Base-by-base conservation (phyloP, 2,329 filamentous ascomycete genomes). In the Aspergillus pseudoviridinutans region DNA sequence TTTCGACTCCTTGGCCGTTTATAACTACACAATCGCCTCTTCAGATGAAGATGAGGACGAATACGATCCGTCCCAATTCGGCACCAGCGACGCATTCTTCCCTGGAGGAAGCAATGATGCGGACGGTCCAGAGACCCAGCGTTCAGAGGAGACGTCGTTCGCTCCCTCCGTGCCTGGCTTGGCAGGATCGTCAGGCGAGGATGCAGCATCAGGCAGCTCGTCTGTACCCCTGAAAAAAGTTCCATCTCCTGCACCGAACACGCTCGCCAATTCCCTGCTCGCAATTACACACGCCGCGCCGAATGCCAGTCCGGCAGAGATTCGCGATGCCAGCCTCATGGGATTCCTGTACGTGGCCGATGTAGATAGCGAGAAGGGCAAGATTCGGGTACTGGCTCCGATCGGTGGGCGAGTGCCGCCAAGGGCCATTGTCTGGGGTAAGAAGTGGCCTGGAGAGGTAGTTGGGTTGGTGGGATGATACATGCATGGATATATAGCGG, bases 291-390 rank as follows among this genome's bases (percentile, higher is more conserved):
- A 92, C 69, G 91, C 89, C 49, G 82, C 84, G 2, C 75, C 84
- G 0, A 86, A 84, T 50, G 91, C 94, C 59, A 78, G 83, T 0
- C 83, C 88, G 6, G 86, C 90, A 50, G 83, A 85, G 1, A 87
- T 97, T 49, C 84, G 91, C 12, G 88, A 92, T 65, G 87, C 92
- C 7, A 89, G 88, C 56, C 87, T 97, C 29, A 89, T 95, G 83
- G 94, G 94, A 0, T 99, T 96, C 69, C 83, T 97, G 29, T 97
- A 96, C 68, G 89, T 97, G 17, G 88, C 91, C 0, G 91, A 96
- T 60, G 91, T 97, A 3, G 92, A 99, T 68, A 89, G 91, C 69
- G 87, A 89, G 65, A 89, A 89, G 73, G 86, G 86, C 64, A 89
- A 90, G 71, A 80, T 97, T 32, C 89, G 90, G 68, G 80, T 97